A percentile compares a stretch with the other conserved stretches of the same genome.
These are phyloP conservation scores for Aspergillus piperis DNA, from an alignment of 2,329 filamentous ascomycete species.

Conservation along the genomic window DNA sequence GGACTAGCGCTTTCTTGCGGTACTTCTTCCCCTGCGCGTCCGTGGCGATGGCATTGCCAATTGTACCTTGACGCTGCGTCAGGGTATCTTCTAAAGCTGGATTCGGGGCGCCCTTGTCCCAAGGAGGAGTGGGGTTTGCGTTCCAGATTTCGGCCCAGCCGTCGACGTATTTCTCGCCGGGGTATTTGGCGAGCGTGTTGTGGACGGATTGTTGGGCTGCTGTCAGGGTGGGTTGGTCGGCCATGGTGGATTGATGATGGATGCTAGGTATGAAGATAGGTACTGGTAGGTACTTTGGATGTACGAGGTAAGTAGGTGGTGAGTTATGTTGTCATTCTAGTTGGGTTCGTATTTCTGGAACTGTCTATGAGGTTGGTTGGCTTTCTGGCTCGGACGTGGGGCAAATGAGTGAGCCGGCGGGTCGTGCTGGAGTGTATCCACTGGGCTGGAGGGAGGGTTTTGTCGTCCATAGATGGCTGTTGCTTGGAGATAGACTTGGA, in stretches of 20 bases:
- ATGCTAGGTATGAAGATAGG: neutral
- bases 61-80: constrained; percentile 36
- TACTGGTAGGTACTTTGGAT: neutral
- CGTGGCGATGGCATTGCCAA: constrained; percentile 37
- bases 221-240: neutral
- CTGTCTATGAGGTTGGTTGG: neutral
- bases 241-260: neutral
- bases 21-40: constrained; percentile 17
- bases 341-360: neutral
- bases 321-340: neutral
- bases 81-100: constrained; percentile 60
- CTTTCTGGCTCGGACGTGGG: constrained; percentile 3
- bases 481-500: neutral
- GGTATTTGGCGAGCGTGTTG: constrained; percentile 10
- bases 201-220: constrained; percentile 2
- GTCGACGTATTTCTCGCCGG: constrained; percentile 19
- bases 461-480: neutral
- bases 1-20: constrained; percentile 67
- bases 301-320: neutral
- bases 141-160: constrained; percentile 60
- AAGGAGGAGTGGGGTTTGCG: constrained; percentile 55
- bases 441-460: neutral
- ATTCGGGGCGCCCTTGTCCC: constrained; percentile 59
- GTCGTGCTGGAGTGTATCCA: neutral
- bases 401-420: neutral